phyloP scores from a whole-genome alignment of 2,329 filamentous ascomycete genomes.

The Trichoderma atrobrunneum region DNA sequence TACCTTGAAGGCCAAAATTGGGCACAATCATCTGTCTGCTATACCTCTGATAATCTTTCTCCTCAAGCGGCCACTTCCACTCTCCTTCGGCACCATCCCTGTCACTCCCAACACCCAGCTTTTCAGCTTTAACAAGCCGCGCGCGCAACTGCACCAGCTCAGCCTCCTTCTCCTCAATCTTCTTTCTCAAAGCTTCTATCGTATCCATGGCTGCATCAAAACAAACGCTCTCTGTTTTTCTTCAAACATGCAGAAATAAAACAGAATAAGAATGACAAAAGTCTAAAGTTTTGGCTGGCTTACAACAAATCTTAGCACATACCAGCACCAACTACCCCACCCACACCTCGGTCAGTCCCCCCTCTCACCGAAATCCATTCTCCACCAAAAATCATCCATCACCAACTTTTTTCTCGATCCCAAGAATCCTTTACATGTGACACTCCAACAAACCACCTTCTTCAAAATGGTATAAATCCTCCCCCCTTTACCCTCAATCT shows the following conservation, averaged over 20 bases:
- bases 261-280: neutral
- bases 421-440: neutral
- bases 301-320: neutral
- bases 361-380: conserved; percentile 17
- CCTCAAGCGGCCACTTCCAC: conserved; percentile 65
- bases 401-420: neutral
- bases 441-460: neutral
- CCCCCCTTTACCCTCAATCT: too few species aligned
- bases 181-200: conserved; percentile 41
- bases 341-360: conserved; percentile 16
- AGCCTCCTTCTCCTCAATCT: conserved; percentile 48
- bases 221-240: neutral
- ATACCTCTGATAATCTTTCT: conserved; percentile 80
- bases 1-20: conserved; percentile 72
- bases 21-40: conserved; percentile 88
- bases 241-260: too few species aligned
- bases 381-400: conserved; percentile 10
- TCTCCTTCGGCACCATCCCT: conserved; percentile 22
- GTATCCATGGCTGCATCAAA: conserved; percentile 35
- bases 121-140: conserved; percentile 40
- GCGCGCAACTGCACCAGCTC: conserved; percentile 46
- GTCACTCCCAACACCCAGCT: conserved; percentile 2
- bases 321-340: neutral
- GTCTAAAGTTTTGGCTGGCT: neutral
- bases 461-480: conserved; percentile 16